These are phyloP conservation scores for Eutrema yunnanense DNA, from an alignment of 345 rosid species.

Conservation along the genomic window DNA sequence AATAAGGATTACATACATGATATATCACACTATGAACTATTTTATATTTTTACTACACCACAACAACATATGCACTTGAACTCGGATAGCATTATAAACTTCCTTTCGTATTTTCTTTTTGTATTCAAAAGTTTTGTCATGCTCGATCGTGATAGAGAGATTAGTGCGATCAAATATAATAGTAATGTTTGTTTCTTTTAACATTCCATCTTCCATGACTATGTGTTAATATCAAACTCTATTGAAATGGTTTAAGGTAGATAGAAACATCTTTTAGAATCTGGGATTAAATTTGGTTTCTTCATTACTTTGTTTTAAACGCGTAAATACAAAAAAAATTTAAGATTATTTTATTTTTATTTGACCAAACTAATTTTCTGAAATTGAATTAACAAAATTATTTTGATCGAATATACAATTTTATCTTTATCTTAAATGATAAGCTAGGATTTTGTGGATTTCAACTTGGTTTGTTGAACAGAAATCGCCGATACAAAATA, in stretches of 20 bases:
- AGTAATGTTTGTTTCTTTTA: neutral
- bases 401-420: neutral
- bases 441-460: too few relatives aligned
- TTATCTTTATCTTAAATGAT: neutral
- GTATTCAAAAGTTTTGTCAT: neutral
- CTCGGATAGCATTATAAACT: constrained; percentile 5
- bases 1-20: neutral
- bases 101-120: neutral
- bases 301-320: neutral
- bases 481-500: neutral
- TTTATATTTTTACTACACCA: neutral
- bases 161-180: neutral
- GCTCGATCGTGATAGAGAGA: neutral
- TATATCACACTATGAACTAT: neutral
- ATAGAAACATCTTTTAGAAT: neutral
- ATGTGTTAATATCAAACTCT: neutral
- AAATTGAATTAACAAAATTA: neutral
- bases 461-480: too few relatives aligned
- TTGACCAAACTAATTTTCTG: too few relatives aligned
- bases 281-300: neutral
- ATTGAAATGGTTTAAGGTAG: too few relatives aligned
- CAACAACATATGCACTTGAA: constrained; percentile 13
- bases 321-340: neutral
- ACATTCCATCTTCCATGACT: neutral
- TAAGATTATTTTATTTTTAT: neutral